A percentile compares a stretch with the other conserved stretches of the same genome.
Conservation (phyloP, 1,284 basidiomycete species). For the Peniophora sp. region DNA sequence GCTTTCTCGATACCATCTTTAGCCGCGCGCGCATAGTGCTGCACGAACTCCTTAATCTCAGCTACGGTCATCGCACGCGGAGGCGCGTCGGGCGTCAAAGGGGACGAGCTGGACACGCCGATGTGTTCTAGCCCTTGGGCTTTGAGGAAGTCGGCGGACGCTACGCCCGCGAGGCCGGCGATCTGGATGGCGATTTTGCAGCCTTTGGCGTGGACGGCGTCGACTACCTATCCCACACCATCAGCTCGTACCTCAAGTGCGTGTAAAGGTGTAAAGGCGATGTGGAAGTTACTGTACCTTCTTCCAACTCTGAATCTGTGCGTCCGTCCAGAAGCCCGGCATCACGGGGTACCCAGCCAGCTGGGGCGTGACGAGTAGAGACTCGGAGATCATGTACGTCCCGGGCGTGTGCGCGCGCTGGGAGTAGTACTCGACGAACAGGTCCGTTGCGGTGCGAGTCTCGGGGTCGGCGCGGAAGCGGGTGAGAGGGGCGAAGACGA, state of each 20-base stretch:
- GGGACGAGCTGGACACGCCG: conserved; percentile 29
- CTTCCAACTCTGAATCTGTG: conserved; percentile 40
- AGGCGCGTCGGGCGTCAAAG: conserved; percentile 20
- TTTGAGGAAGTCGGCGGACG: conserved; percentile 22
- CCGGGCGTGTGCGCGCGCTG: conserved; percentile 35
- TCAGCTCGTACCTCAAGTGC: conserved; percentile 13
- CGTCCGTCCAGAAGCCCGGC: conserved; percentile 35
- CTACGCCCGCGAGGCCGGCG: conserved; percentile 36
- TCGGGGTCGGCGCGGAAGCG: conserved; percentile 24
- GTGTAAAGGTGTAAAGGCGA: background rate
- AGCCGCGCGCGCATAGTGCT: conserved; percentile 28
- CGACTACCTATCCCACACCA: too few species aligned
- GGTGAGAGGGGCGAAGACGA: conserved; percentile 41
- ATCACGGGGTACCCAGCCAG: conserved; percentile 27
- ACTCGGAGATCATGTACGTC: conserved; percentile 41
- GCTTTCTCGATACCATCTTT: conserved; percentile 30
- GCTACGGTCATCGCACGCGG: conserved; percentile 18
- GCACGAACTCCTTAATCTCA: conserved; percentile 36
- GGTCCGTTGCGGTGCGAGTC: conserved; percentile 18
- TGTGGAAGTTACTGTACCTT: conserved; percentile 20
- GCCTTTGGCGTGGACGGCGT: conserved; percentile 22
- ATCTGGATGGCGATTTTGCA: conserved; percentile 37
- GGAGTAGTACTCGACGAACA: conserved; percentile 34
- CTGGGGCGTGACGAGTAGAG: conserved; percentile 28
- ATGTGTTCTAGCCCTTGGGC: conserved; percentile 30